Evolutionary conservation across 2,329 filamentous ascomycete genomes (phyloP), one percentile per base, ranked within the genome.

Genomic region (Verticillium nonalfalfae): DNA sequence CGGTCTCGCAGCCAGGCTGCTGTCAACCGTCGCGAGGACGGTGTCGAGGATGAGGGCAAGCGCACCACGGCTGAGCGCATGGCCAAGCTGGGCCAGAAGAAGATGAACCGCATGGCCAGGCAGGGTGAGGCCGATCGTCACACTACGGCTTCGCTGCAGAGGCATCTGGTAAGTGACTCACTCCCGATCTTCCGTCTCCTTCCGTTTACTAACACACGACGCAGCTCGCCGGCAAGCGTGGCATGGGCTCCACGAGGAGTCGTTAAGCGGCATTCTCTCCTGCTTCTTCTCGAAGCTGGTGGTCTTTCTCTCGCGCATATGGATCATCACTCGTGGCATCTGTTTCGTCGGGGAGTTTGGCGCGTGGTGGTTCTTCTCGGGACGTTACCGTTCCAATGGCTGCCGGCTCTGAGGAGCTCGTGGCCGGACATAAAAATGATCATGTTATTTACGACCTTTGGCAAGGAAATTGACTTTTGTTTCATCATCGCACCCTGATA

Each of bases 71-170:
- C 91, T 40, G 93, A 97, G 76, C 88, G 89, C 71, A 81, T 96
- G 74, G 84, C 87, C 73, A 98, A 97, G 84, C 79, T 99, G 73
- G 84, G 88, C 70, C 96, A 99, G 88, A 93, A 94, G 84, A 94
- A 93, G 86, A 97, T 96, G 93, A 99, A 99, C 82, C 87, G 94
- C 67, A 95, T 96, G 90, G 95, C 95, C 55, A 88, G 93, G 76
- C 91, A 96, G 83, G 95, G 95, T 82, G 95, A 99, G 81, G 93
- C 90, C 64, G 95, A 99, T 83, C 87, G 96, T 74, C 94, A 98
- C 79, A 87, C 87, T 64, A 88, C 88, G 61, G 90, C 90, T 40
- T 84, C 90, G 59, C 78, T 96, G 76, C 86, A 88, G 65, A 99
- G 96, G 81, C 95, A 98, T 80, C 82, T 99, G 85, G 89, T 96